Evolutionary conservation across 306 rosid species (phyloP), one percentile per base, ranked within the genome.

Genomic region (Trifolium fragiferum): DNA sequence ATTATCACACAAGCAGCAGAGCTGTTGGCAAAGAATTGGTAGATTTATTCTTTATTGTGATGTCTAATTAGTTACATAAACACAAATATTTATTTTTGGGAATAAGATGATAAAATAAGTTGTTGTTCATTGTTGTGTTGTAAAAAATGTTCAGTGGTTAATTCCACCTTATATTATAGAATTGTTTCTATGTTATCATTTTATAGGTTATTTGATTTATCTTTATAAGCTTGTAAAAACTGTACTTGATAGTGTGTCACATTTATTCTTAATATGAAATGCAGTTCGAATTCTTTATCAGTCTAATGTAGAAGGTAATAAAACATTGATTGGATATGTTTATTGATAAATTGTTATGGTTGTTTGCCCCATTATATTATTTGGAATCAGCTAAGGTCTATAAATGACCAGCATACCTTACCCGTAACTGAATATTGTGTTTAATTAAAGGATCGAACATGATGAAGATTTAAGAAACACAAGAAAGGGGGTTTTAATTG

Each of bases 91-190:
- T 85, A 84, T 87, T 87, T 80, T 84, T 89, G 83, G 79, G 86
- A 87, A 80, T 81, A 84, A 73, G 41, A 84, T 84, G 79, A 89
- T 70, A 87, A 68, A 87, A 84, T 85, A 87, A 89, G 83, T 83
- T 43, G 49, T 73, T 86, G 84, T 70, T 68, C 88, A 82, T 84
- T 81, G 68, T 71, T 76, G 46, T 81, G 68, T 79, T 76, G 78
- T 82, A 76, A 76, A 81, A 88, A 76, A 72, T 84, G 81, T 80
- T 82, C 79, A 47, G 62, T 73, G 43, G 67, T 80, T 51, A 72
- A 68, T 82, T 78, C 7, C 53, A 55, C 72, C 69, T 47, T 46
- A 40, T 81, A 49, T 63, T 64, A 33, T 60, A 55, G 32, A 81
- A 43, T 77, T 78, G 46, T 76, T 72, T 55, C 64, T 57, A 58